Base-by-base conservation (phyloP, 352 stramenopile species). In the Pythium grandisporangium region DNA sequence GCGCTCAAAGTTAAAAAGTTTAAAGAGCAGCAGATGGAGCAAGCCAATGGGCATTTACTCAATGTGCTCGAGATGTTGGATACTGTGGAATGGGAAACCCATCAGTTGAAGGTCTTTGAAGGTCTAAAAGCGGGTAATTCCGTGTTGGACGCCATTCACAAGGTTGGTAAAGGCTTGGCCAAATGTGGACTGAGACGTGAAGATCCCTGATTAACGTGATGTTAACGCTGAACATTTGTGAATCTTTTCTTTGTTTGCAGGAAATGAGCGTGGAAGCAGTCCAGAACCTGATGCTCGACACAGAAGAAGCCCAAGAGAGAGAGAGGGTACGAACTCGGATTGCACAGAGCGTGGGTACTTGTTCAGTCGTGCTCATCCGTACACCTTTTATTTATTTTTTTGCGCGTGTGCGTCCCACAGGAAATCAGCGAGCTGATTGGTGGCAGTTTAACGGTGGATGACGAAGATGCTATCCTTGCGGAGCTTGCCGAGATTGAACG, bases 1-100 rank as follows among this genome's bases (percentile, higher is more conserved):
- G 82, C 75, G 56, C 61, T 95, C 25, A 87, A 93, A 50, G 61
- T 94, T 23, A 93, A 88, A 42, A 95, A 94, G 60, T 93, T 88
- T 53, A 93, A 93, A 44, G 75, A 93, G 51, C 72, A 83, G 46
- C 81, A 95, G 57, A 91, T 95, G 55, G 64, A 79, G 19, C 72
- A 94, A 43, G 79, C 82, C 8, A 78, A 93, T 48, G 70, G 79
- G 29, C 81, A 95, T 45, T 53, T 95, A 49, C 66, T 95, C 24
- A 84, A 91, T 32, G 78, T 95, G 37, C 61, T 93, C 20, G 51
- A 81, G 33, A 84, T 95, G 70, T 49, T 95, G 44, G 74, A 94
- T 57, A 90, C 80, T 17, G 78, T 95, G 37, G 76, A 93, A 57
- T 93, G 81, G 84, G 80, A 92, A 50, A 83, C 63, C 2, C 78